Evolutionary conservation across 352 stramenopile species (phyloP), one percentile per base, ranked within the genome.

Genomic region (Phytopythium litorale): DNA sequence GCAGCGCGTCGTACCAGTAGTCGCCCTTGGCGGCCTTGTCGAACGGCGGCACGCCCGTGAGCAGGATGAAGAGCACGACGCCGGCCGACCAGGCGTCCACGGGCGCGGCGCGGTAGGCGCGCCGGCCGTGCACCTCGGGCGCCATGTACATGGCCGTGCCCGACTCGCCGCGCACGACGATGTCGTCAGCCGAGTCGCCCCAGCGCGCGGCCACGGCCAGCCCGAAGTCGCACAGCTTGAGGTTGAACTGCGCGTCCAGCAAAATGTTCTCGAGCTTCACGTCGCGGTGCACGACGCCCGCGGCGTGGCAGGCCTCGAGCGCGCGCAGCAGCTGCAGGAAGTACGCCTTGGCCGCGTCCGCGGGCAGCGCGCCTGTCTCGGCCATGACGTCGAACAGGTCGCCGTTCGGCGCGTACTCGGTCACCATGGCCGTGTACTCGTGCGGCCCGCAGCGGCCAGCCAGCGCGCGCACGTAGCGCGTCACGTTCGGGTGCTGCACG

Each of bases 201-300:
- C 63, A 16, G 48, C 53, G 3, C 62, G 64, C 56, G 8, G 72
- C 64, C 58, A 84, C 88, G 43, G 94, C 92, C 3, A 98, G 75
- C 7, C 94, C 94, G 81, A 98, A 98, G 66, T 98, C 94, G 21
- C 87, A 94, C 11, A 98, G 68, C 65, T 98, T 98, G 63, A 98
- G 71, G 11, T 73, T 78, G 64, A 83, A 88, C 25, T 81, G 68
- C 23, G 75, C 67, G 64, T 96, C 86, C 50, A 98, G 68, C 40
- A 98, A 72, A 25, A 98, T 68, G 61, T 98, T 98, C 68, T 98
- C 91, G 6, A 89, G 91, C 72, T 97, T 97, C 35, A 98, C 71
- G 65, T 98, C 91, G 42, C 91, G 85, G 57, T 97, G 88, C 42
- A 89, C 75, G 23, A 96, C 77, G 45, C 84, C 82, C 18, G 70